Percentiles rank a stretch among this genome's conserved stretches.
phyloP scores from a whole-genome alignment of 805 yeast species.

The Candida nonsorbophila region DNA sequence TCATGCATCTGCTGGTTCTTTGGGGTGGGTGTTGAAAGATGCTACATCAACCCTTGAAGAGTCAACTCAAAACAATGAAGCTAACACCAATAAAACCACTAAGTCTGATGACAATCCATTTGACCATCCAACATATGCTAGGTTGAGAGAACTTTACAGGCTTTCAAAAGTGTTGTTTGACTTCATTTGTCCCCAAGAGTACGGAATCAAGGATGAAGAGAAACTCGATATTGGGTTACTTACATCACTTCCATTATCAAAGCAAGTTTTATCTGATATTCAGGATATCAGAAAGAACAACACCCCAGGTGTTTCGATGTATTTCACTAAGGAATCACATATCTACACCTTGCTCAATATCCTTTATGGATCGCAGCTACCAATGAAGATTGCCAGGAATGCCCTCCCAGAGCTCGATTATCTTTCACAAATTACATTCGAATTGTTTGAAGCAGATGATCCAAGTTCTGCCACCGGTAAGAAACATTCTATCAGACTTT shows the following conservation, averaged over 20 bases:
- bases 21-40: slow-evolving; percentile 66
- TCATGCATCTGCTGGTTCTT: slow-evolving; percentile 52
- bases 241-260: slow-evolving; percentile 90
- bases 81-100: slow-evolving; percentile 12
- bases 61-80: slow-evolving; percentile 11
- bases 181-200: slow-evolving; percentile 97
- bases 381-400: slow-evolving; percentile 92
- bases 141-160: slow-evolving; percentile 82
- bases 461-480: slow-evolving; percentile 55
- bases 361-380: slow-evolving; percentile 85
- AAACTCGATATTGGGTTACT: slow-evolving; percentile 92
- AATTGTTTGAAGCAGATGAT: slow-evolving; percentile 79
- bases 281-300: slow-evolving; percentile 73
- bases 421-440: slow-evolving; percentile 90
- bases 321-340: slow-evolving; percentile 96
- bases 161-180: slow-evolving; percentile 92
- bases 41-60: slow-evolving; percentile 18
- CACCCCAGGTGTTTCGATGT: slow-evolving; percentile 78
- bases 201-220: slow-evolving; percentile 93
- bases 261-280: slow-evolving; percentile 77
- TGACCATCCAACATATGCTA: slow-evolving; percentile 73
- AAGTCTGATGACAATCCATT: slow-evolving; percentile 36
- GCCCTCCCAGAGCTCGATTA: slow-evolving; percentile 96
- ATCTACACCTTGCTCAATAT: slow-evolving; percentile 90
- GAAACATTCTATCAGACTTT: slow-evolving; percentile 83